Conservation (phyloP, 2,329 filamentous ascomycete species). For the Colletotrichum cuscutae region DNA sequence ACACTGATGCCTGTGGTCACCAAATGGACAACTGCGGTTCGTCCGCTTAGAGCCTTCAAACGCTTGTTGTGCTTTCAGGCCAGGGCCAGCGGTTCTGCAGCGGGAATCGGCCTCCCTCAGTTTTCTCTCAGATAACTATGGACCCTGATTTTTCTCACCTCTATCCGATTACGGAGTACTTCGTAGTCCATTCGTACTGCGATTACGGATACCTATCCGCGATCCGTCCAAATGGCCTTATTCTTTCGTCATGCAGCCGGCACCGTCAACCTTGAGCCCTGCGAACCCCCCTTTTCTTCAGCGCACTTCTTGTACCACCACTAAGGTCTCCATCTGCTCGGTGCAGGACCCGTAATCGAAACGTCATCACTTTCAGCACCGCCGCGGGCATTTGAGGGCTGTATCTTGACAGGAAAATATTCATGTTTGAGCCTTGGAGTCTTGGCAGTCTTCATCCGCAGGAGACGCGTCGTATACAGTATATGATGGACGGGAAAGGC, state of each 20-base stretch:
- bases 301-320: not conserved
- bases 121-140: not conserved
- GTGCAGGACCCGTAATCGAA: constrained; percentile 6
- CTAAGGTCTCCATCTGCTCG: constrained; percentile 5
- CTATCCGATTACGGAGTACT: not conserved
- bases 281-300: not conserved
- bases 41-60: constrained; percentile 3
- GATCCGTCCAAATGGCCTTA: constrained; percentile 9
- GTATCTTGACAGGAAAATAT: not conserved
- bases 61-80: not conserved
- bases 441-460: not conserved
- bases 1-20: not conserved
- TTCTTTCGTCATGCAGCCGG: constrained; percentile 24
- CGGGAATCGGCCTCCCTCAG: not conserved
- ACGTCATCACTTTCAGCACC: constrained; percentile 17
- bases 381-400: not conserved
- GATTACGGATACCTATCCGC: not conserved
- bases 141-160: not conserved
- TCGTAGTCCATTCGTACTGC: not conserved
- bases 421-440: not conserved
- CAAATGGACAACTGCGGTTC: not conserved
- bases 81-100: not conserved
- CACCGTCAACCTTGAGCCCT: constrained; percentile 22
- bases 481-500: not conserved
- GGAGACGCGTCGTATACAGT: not conserved